Evolutionary conservation across 805 yeast genomes (phyloP), one percentile per base, ranked within the genome.

Genomic region (Soucietia sequanensis): DNA sequence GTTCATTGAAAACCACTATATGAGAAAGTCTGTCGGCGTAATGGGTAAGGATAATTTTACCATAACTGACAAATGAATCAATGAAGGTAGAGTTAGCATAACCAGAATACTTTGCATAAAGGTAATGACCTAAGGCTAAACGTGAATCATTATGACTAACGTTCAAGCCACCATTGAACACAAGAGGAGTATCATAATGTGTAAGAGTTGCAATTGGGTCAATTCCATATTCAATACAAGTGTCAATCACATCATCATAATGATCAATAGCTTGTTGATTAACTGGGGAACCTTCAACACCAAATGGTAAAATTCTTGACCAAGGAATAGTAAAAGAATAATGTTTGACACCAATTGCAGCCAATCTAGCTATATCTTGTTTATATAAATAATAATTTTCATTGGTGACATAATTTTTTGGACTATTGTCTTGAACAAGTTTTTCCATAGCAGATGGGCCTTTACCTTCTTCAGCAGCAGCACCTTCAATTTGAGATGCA

Each of bases 401-500:
- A 38, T 52, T 48, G n/a, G 64, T 50, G 28, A 55, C 42, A 25
- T 41, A 47, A 33, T 55, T 52, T 24, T 52, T 44, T 5, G 52
- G 49, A 13, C 30, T 29, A 13, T 31, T 27, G 19, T 37, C 40
- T 10, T 32, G 30, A 5, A 49, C 33, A 15, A 46, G 34, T 4
- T 37, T 46, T 37, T 62, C 68, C 50, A 52, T 43, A 19, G 57
- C 41, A 11, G 60, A 41, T 11, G 65, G 67, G 3, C 57, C 46
- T 29, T 59, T 47, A 7, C 62, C 60, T 35, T 61, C 62, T 21
- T 50, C 60, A 20, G 54, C 52, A 21, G 52, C 48, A 7, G 68
- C 64, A 15, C 66, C 67, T 45, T 62, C 68, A 30, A 60, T 51
- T 44, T 62, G 68, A 18, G 55, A 48, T 10, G 64, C 62, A 13